Percentiles rank a stretch among this genome's conserved stretches.
Evolutionary conservation across 108 stramenopile species (phyloP).

Genomic region (Epithemia pelagica): DNA sequence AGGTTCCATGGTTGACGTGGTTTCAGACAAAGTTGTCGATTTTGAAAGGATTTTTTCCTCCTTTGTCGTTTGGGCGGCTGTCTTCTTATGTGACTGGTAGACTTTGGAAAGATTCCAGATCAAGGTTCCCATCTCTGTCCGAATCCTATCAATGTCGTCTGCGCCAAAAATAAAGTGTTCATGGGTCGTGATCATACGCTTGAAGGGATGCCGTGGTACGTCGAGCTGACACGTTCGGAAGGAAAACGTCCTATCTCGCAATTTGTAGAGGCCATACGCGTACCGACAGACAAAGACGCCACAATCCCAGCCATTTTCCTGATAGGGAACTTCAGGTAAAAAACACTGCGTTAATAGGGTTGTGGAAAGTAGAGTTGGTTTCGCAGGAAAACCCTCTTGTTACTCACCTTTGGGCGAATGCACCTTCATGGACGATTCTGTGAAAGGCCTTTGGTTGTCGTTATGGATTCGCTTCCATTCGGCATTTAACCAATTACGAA

Average conservation of each 20-base stretch:
- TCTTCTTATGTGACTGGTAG: background rate
- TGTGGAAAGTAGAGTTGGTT: background rate
- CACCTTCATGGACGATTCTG: constrained; percentile 27
- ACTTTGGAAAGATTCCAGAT: constrained; percentile 34
- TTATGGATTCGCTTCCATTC: constrained; percentile 57
- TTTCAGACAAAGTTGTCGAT: too few species aligned
- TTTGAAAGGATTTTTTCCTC: background rate
- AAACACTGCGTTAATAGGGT: background rate
- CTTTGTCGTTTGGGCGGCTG: background rate
- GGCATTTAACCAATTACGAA: constrained; percentile 67
- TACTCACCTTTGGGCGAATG: constrained; percentile 58
- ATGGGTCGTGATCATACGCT: constrained; percentile 32
- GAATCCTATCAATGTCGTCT: constrained; percentile 59
- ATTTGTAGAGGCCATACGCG: constrained; percentile 55
- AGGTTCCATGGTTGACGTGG: too few species aligned
- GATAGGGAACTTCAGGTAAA: constrained; percentile 81
- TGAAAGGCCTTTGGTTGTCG: constrained; percentile 21
- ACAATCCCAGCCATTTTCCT: constrained; percentile 82
- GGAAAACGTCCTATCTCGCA: constrained; percentile 41
- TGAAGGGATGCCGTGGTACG: constrained; percentile 18
- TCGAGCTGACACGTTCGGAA: constrained; percentile 17
- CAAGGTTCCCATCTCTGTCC: constrained; percentile 48
- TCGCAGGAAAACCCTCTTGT: background rate
- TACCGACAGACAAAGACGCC: constrained; percentile 89
- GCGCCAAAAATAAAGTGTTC: constrained; percentile 55